A percentile compares a stretch with the other conserved stretches of the same genome.
Evolutionary conservation across 495 filamentous ascomycete genomes (phyloP).

Genomic region (Recurvomyces mirabilis): DNA sequence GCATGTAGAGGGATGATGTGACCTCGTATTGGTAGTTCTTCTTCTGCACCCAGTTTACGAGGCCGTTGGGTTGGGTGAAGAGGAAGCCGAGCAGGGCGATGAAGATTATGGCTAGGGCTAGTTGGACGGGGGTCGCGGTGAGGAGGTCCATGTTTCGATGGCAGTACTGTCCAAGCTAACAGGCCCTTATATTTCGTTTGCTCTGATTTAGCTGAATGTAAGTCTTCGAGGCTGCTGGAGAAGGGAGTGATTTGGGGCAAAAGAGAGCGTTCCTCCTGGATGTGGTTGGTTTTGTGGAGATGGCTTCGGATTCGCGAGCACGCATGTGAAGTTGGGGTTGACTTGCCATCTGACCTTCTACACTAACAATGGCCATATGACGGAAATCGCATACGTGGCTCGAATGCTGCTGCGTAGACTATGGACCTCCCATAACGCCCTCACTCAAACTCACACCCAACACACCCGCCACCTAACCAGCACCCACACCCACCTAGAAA

Average conservation of each 20-base stretch:
- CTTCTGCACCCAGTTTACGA: slow-evolving; percentile 56
- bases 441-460: not conserved
- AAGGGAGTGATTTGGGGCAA: too few species aligned
- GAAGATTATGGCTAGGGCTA: not conserved
- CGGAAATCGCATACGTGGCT: not conserved
- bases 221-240: too few species aligned
- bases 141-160: slow-evolving; percentile 9
- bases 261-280: too few species aligned
- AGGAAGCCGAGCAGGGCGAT: slow-evolving; percentile 17
- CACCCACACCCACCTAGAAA: too few species aligned
- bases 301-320: too few species aligned
- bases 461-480: too few species aligned
- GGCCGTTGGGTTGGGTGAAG: slow-evolving; percentile 27
- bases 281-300: too few species aligned
- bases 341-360: too few species aligned
- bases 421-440: not conserved
- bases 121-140: not conserved
- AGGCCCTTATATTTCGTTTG: too few species aligned
- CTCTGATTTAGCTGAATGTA: not conserved
- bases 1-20: slow-evolving; percentile 76
- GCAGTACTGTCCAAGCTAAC: too few species aligned
- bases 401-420: not conserved
- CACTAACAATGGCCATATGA: too few species aligned
- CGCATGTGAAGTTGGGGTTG: too few species aligned
- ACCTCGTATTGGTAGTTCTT: slow-evolving; percentile 84